A percentile compares a stretch with the other conserved stretches of the same genome.
Evolutionary conservation across 371 early-diverging fungal species (phyloP).

Genomic region (Mucor circinelloides): DNA sequence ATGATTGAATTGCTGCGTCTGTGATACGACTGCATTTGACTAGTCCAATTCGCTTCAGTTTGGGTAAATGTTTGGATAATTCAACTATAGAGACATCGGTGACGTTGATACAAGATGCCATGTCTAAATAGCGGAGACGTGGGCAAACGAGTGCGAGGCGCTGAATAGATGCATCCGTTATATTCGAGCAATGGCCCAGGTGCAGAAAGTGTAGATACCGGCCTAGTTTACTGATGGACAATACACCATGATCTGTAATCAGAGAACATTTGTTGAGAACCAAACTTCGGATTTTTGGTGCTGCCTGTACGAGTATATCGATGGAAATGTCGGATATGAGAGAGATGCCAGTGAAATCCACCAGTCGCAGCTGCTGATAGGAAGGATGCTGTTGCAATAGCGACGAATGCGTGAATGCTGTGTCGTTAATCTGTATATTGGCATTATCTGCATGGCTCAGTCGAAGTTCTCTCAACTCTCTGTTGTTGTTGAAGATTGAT

Average conservation of each 20-base stretch:
- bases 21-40: conserved; percentile 66
- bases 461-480: conserved; percentile 59
- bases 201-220: conserved; percentile 62
- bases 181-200: conserved; percentile 58
- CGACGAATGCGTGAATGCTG: conserved; percentile 37
- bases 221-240: conserved; percentile 55
- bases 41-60: conserved; percentile 62
- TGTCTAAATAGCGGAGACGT: conserved; percentile 65
- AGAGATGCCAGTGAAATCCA: conserved; percentile 57
- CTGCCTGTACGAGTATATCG: conserved; percentile 46
- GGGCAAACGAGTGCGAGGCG: conserved; percentile 55
- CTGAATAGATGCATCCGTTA: conserved; percentile 59
- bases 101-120: conserved; percentile 60
- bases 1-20: conserved; percentile 54
- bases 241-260: conserved; percentile 57
- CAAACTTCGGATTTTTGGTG: conserved; percentile 60
- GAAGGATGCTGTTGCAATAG: conserved; percentile 10
- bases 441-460: conserved; percentile 35
- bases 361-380: conserved; percentile 58
- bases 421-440: conserved; percentile 34
- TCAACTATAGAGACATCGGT: conserved; percentile 60
- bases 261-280: conserved; percentile 60
- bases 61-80: conserved; percentile 53
- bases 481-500: conserved; percentile 44
- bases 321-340: conserved; percentile 56